Evolutionary conservation across 805 yeast species (phyloP).

Genomic region (Priceomyces haplophilus): DNA sequence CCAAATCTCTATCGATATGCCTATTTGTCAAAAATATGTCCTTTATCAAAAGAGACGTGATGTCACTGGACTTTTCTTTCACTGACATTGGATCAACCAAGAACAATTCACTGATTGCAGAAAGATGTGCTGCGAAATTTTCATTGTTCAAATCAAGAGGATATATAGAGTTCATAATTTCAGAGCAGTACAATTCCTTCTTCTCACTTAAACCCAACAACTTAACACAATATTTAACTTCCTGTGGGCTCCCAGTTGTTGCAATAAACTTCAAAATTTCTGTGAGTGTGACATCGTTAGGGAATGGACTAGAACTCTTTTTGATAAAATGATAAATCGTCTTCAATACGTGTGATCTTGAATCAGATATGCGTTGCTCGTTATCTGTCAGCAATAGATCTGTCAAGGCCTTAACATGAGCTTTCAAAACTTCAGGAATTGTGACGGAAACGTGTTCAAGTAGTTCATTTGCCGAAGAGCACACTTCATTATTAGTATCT

Average conservation of each 20-base stretch:
- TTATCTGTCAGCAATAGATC: conserved; percentile 28
- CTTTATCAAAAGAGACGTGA: conserved; percentile 59
- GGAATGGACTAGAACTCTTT: conserved; percentile 47
- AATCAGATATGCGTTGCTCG: conserved; percentile 11
- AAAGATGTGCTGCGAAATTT: conserved; percentile 52
- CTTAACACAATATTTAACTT: conserved; percentile 64
- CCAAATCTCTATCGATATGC: conserved; percentile 26
- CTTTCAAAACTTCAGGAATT: conserved; percentile 62
- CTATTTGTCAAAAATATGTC: conserved; percentile 57
- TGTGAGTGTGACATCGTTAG: conserved; percentile 42
- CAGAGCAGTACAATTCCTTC: conserved; percentile 38
- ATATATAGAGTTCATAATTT: conserved; percentile 41
- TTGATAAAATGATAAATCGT: conserved; percentile 59
- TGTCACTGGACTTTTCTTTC: conserved; percentile 52
- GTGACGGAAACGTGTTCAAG: conserved; percentile 57
- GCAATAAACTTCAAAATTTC: conserved; percentile 48
- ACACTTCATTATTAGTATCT: conserved; percentile 27
- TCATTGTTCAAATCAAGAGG: conserved; percentile 45
- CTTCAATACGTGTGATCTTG: conserved; percentile 45
- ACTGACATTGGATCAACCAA: conserved; percentile 45
- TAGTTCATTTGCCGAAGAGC: conserved; percentile 46
- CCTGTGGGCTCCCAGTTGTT: conserved; percentile 50
- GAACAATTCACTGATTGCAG: conserved; percentile 60
- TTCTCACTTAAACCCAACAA: conserved; percentile 48
- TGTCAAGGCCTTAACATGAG: conserved; percentile 53